These are phyloP conservation scores for Sporothrix dimorphospora DNA, from an alignment of 2,329 filamentous ascomycete genomes.

Conservation along the genomic window DNA sequence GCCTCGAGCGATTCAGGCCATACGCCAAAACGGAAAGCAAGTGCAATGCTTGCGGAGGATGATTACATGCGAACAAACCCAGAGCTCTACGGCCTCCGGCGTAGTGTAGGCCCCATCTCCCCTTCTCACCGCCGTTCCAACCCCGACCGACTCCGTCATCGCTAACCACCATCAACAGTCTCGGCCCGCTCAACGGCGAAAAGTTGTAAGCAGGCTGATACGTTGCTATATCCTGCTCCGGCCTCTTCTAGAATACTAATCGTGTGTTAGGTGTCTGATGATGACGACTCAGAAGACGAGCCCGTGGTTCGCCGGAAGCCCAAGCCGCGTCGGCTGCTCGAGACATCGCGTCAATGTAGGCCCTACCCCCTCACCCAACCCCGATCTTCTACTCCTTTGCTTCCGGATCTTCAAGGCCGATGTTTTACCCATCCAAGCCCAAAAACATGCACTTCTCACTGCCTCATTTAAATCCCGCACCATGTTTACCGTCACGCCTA, in stretches of 20 bases:
- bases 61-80: conserved; percentile 89
- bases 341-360: conserved; percentile 34
- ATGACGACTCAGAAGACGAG: conserved; percentile 59
- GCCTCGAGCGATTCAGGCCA: conserved; percentile 72
- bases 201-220: conserved; percentile 55
- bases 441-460: neutral
- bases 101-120: conserved; percentile 69
- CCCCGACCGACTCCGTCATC: neutral
- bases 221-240: neutral
- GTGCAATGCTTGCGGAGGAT: conserved; percentile 64
- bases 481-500: neutral
- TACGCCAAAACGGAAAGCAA: conserved; percentile 72
- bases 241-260: conserved; percentile 17
- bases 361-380: neutral
- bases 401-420: neutral
- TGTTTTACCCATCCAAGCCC: neutral
- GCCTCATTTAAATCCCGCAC: neutral
- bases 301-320: conserved; percentile 60
- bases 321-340: conserved; percentile 67
- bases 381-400: neutral
- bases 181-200: conserved; percentile 61
- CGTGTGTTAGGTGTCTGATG: conserved; percentile 29
- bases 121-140: conserved; percentile 28
- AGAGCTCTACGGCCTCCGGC: conserved; percentile 88
- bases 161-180: conserved; percentile 50